phyloP scores from a whole-genome alignment of 2,329 filamentous ascomycete species.

The Aspergillus jensenii region DNA sequence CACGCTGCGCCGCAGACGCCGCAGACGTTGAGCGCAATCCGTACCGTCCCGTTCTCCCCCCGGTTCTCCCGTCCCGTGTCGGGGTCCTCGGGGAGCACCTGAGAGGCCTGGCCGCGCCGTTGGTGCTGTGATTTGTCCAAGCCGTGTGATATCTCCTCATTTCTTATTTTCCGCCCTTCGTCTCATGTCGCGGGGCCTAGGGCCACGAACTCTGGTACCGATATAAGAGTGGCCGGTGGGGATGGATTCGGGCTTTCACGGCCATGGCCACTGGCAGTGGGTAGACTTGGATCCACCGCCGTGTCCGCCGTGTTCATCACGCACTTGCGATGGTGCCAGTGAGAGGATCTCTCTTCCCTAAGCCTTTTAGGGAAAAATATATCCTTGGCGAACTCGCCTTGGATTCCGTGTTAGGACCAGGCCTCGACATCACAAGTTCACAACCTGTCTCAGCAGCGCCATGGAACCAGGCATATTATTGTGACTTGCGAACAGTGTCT shows the following conservation, averaged over 20 bases:
- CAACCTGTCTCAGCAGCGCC: too few species aligned
- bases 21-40: conserved; percentile 3
- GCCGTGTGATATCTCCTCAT: neutral
- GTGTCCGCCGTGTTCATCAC: neutral
- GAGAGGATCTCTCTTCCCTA: neutral
- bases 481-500: too few species aligned
- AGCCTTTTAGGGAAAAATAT: neutral
- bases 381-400: neutral
- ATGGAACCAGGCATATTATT: too few species aligned
- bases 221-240: conserved; percentile 1
- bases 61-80: neutral
- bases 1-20: neutral
- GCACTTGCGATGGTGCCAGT: neutral
- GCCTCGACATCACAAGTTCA: too few species aligned
- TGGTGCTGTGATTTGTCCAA: conserved; percentile 3
- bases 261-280: neutral
- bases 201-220: conserved; percentile 3
- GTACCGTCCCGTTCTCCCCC: conserved; percentile 7
- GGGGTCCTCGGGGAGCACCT: neutral
- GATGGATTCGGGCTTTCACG: neutral
- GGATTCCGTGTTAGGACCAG: neutral
- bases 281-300: neutral
- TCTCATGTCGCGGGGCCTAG: neutral
- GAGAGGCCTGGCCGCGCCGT: neutral
- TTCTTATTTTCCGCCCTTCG: neutral